A percentile compares a stretch with the other conserved stretches of the same genome.
phyloP scores from a whole-genome alignment of 2,329 filamentous ascomycete genomes.

The Tolypocladium pustulatum region DNA sequence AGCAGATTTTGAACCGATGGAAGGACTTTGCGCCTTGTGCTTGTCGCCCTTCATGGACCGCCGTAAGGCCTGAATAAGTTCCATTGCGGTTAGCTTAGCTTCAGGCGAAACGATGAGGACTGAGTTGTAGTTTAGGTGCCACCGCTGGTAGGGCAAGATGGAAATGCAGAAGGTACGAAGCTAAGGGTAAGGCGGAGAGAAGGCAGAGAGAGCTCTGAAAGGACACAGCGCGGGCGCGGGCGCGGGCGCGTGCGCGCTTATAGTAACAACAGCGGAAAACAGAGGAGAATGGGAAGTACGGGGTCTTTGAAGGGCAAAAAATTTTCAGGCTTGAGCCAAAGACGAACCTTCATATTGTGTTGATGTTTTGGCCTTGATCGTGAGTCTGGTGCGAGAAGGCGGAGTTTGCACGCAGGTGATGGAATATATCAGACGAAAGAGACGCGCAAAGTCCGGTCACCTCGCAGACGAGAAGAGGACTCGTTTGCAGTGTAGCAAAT shows the following conservation, averaged over 20 bases:
- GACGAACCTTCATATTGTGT: constrained; percentile 27
- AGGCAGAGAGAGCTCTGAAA: background rate
- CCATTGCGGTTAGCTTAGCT: constrained; percentile 29
- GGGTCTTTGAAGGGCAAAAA: constrained; percentile 3
- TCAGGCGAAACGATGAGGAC: background rate
- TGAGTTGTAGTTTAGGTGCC: background rate
- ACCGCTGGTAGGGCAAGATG: background rate
- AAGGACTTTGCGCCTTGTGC: constrained; percentile 59
- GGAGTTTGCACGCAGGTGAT: background rate
- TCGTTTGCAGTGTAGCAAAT: background rate
- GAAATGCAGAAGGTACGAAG: background rate
- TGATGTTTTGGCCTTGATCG: constrained; percentile 6
- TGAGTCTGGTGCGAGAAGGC: background rate
- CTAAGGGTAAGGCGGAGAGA: background rate
- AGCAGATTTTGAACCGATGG: constrained; percentile 74
- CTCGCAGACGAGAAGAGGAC: background rate
- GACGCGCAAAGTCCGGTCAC: background rate
- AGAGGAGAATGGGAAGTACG: constrained; percentile 2
- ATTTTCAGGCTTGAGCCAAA: constrained; percentile 7
- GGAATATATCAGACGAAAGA: background rate
- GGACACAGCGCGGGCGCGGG: background rate
- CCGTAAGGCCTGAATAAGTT: constrained; percentile 58
- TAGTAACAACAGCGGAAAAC: background rate
- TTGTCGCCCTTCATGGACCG: constrained; percentile 88
- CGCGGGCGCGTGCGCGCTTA: background rate